Evolutionary conservation across 495 filamentous ascomycete species (phyloP), one percentile per base, ranked within the genome.

Genomic region (Penicillium nucicola): DNA sequence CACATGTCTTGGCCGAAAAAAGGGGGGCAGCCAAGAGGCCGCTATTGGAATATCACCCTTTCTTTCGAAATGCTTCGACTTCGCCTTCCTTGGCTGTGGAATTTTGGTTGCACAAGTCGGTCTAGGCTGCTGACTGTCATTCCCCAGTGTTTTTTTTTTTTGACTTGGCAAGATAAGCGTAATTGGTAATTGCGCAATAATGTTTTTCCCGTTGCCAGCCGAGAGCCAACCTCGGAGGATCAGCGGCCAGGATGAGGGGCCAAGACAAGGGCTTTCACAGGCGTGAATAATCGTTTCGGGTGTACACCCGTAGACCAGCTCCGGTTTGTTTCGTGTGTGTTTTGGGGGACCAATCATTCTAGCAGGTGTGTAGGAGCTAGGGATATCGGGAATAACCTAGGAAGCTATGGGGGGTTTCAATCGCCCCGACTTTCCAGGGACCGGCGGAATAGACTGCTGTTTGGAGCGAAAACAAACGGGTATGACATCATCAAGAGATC

Each of bases 151-250:
- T 52, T 52, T 64, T 52, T 52, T 64, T 58, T 50, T 41, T 28
- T n/a, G 32, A 35, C 50, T 56, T 59, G 55, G 42, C 52, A 41
- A 48, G 19, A 32, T 45, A 40, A 48, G 42, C 36, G 10, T 28
- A 28, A 31, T 38, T 18, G 23, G 23, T 39, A 41, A 60, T 66
- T 52, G 53, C 55, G 57, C 60, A 67, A 65, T 55, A 50, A 52
- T 34, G 50, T 9, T 56, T 48, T 54, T 39, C 49, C 62, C 64
- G 59, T 63, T 46, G 56, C 64, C 46, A 60, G 48, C 58, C 66
- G 62, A 62, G 53, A 58, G 55, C 49, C 56, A 58, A 53, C 64
- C 63, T 69, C 67, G 66, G 69, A 65, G 62, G 67, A 71, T 72
- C 69, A 65, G 57, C 67, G 55, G 56, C 65, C 57, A 70, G 63